Base-by-base conservation (phyloP, 2,329 filamentous ascomycete genomes). In the Sclerotinia subarctica region DNA sequence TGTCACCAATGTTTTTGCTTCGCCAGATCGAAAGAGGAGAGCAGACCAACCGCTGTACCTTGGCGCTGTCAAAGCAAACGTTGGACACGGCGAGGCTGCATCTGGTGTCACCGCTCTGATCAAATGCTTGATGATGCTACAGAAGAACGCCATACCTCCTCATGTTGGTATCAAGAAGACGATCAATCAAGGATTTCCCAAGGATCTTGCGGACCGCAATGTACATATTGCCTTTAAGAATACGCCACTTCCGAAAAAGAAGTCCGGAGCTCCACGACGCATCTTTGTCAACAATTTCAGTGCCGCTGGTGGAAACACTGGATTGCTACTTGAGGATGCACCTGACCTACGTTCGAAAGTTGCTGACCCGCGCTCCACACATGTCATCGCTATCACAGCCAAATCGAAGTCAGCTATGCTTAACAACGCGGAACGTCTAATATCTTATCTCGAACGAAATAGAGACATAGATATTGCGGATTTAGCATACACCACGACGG, bases 1-100 rank as follows among this genome's bases (percentile, higher is more conserved):
- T 0, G 90, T 96, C 60, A 87, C 88, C 51, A 84, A 86, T 60
- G 81, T 85, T 26, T 90, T 90, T 72, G 65, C 65, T 11, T 46
- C 57, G 1, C 35, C 65, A 54, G 58, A 63, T 17, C 57, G 57
- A 42, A 67, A 67, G 65, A 54, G 65, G 35, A 67, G 65, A 56
- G 3, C 57, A 24, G 65, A 80, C 17, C 73, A 81, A 38, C 84
- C 86, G 0, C 79, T 91, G 82, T 84, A 35, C 79, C 70, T 77
- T n/a, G 76, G 76, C 19, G 72, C 76, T n/a, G 69, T 78, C 13
- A 79, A 79, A 67, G 74, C 76, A 26, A 78, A 78, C 68, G 70
- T 79, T 19, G 78, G 78, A 42, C 78, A 79, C 59, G 72, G 73
- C 24, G 78, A 79, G 70, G 76, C 75, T n/a, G 74, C 74, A 24